These are phyloP conservation scores for Magnolia changhungtana DNA, from an alignment of 164 flowering plant species.

Conservation along the genomic window DNA sequence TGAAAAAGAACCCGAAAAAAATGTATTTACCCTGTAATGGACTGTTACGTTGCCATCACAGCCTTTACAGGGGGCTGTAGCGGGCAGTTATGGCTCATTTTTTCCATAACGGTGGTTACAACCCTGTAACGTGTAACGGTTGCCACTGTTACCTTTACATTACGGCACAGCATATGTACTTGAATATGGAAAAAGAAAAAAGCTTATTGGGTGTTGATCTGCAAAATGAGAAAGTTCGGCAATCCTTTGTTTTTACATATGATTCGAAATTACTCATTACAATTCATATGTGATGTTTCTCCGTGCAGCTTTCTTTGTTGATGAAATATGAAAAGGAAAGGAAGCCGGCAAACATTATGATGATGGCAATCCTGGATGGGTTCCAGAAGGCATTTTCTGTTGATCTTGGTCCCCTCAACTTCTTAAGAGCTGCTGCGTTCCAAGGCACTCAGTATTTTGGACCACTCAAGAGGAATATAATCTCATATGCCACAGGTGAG, in stretches of 20 bases:
- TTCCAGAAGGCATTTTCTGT: slow-evolving; percentile 90
- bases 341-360: slow-evolving; percentile 60
- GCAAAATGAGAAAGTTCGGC: not conserved
- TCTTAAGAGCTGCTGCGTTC: slow-evolving; percentile 78
- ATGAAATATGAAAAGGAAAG: slow-evolving; percentile 80
- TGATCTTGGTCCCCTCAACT: slow-evolving; percentile 80
- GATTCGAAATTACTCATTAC: not conserved
- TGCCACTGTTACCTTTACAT: too few species aligned
- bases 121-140: too few species aligned
- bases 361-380: slow-evolving; percentile 89
- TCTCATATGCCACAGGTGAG: slow-evolving; percentile 84
- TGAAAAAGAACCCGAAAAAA: too few species aligned
- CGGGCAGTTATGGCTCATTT: too few species aligned
- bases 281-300: not conserved
- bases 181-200: not conserved
- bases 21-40: too few species aligned
- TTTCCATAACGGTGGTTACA: too few species aligned
- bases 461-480: slow-evolving; percentile 76
- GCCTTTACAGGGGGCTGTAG: too few species aligned
- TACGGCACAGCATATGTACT: too few species aligned
- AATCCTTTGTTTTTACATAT: not conserved
- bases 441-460: slow-evolving; percentile 65
- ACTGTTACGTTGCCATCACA: too few species aligned
- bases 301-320: slow-evolving; percentile 57
- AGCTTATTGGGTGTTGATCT: not conserved